phyloP scores from a whole-genome alignment of 345 rosid species.

The Fremontodendron californicum region DNA sequence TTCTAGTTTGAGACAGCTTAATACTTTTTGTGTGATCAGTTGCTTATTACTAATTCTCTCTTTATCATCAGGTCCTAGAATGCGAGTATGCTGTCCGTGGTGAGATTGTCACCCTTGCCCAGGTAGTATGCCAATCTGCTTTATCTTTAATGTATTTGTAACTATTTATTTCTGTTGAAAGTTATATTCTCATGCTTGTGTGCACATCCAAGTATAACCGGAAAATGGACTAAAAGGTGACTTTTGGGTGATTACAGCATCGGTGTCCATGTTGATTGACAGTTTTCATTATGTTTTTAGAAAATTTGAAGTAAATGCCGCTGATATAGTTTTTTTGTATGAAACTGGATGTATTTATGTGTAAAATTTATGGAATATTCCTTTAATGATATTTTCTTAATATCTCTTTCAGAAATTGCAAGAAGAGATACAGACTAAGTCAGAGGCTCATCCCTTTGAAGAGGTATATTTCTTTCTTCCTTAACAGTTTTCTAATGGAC shows the following conservation, averaged over 20 bases:
- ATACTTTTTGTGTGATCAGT: neutral
- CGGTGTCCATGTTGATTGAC: neutral
- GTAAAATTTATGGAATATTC: neutral
- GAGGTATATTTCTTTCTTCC: constrained; percentile 49
- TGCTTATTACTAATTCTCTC: neutral
- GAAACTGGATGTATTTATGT: neutral
- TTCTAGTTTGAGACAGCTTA: constrained; percentile 8
- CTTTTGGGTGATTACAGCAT: neutral
- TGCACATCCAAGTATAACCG: neutral
- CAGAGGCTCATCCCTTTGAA: constrained; percentile 71
- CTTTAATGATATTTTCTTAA: neutral
- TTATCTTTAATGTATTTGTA: neutral
- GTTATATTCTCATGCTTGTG: neutral
- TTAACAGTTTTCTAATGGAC: neutral
- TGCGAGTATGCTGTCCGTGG: constrained; percentile 99
- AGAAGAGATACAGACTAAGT: constrained; percentile 64
- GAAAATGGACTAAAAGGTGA: neutral
- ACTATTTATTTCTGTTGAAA: neutral
- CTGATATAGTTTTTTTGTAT: neutral
- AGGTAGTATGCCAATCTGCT: constrained; percentile 41
- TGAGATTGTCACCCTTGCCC: constrained; percentile 87
- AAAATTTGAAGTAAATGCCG: neutral
- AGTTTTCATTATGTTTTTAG: neutral
- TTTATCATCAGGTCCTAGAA: constrained; percentile 51
- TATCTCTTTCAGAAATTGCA: constrained; percentile 54